Conservation (phyloP, 192 early-diverging fungal genomes). For the Coemansia sp. region DNA sequence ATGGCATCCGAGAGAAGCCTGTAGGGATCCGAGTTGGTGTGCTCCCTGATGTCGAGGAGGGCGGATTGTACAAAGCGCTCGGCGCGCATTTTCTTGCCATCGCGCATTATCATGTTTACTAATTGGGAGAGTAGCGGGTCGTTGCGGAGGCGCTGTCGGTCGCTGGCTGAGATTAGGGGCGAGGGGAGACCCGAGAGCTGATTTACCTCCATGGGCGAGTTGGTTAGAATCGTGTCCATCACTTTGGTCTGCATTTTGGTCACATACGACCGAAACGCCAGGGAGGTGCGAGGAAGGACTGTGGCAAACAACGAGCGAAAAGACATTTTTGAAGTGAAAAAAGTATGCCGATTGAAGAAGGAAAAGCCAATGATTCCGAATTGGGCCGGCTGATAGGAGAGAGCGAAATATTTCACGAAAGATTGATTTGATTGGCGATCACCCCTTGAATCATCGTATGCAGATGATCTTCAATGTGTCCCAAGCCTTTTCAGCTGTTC, state of each 20-base stretch:
- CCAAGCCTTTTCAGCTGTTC: neutral
- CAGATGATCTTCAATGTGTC: too few species aligned
- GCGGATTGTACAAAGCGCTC: slow-evolving; percentile 66
- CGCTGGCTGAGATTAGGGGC: slow-evolving; percentile 28
- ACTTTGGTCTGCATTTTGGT: slow-evolving; percentile 24
- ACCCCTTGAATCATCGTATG: too few species aligned
- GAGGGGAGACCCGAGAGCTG: slow-evolving; percentile 15
- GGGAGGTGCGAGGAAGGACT: neutral
- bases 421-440: too few species aligned
- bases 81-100: slow-evolving; percentile 85
- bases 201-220: slow-evolving; percentile 27
- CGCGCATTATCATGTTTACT: slow-evolving; percentile 89
- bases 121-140: slow-evolving; percentile 74
- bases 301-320: slow-evolving; percentile 13
- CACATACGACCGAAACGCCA: slow-evolving; percentile 19
- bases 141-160: slow-evolving; percentile 43
- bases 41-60: slow-evolving; percentile 62
- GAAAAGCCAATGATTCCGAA: neutral
- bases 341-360: neutral
- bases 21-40: slow-evolving; percentile 66
- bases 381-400: neutral
- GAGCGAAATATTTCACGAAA: too few species aligned
- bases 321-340: neutral
- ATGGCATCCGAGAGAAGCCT: slow-evolving; percentile 67
- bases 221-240: slow-evolving; percentile 6